Conservation (phyloP, 108 stramenopile genomes). For the Stephanodiscus minutulus region DNA sequence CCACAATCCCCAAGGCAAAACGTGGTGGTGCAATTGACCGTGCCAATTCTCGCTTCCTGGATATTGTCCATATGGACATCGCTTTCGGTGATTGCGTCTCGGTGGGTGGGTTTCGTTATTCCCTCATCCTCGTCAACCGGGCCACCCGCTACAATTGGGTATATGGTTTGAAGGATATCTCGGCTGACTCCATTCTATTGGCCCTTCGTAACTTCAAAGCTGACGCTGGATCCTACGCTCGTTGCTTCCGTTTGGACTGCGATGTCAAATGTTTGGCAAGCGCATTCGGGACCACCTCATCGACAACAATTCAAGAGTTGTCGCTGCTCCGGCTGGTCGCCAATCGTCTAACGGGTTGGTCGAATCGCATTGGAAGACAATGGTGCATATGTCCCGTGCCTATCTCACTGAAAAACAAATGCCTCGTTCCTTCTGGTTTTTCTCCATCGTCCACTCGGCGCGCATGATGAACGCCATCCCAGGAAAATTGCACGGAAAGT, state of each 20-base stretch:
- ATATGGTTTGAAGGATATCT: constrained; percentile 14
- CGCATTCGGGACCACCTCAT: too few relatives aligned
- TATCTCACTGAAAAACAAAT: not conserved
- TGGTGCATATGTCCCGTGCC: not conserved
- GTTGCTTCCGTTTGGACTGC: constrained; percentile 17
- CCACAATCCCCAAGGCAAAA: constrained; percentile 5
- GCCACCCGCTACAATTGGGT: constrained; percentile 23
- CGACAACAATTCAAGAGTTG: too few relatives aligned
- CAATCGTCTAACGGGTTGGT: too few relatives aligned
- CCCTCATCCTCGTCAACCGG: constrained; percentile 14
- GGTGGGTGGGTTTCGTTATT: constrained; percentile 20
- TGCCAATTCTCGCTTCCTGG: not conserved
- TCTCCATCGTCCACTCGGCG: not conserved
- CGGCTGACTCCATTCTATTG: constrained; percentile 1
- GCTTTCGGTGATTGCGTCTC: constrained; percentile 25
- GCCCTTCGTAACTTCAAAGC: not conserved
- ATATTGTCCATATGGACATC: constrained; percentile 29
- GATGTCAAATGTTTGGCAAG: constrained; percentile 13
- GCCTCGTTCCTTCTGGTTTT: not conserved
- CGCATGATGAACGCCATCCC: not conserved
- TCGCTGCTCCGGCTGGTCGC: too few relatives aligned
- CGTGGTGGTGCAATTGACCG: not conserved
- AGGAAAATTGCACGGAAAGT: not conserved
- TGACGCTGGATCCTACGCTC: constrained; percentile 10
- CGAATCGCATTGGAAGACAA: not conserved